Conservation (phyloP, 2,329 filamentous ascomycete genomes). For the Cladosporium sp. region DNA sequence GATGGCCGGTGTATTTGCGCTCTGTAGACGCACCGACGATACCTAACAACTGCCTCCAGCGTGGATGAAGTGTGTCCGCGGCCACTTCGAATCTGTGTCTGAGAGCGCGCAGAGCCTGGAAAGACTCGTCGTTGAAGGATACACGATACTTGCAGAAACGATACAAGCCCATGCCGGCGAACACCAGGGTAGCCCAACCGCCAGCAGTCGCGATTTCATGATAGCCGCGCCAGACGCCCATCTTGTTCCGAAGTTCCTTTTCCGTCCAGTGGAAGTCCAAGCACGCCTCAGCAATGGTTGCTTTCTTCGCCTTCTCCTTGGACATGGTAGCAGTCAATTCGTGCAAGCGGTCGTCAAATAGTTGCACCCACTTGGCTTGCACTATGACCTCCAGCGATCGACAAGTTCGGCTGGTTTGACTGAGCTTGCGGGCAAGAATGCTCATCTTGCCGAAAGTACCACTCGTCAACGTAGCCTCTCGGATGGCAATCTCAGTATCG, state of each 20-base stretch:
- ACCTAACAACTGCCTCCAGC: slow-evolving; percentile 48
- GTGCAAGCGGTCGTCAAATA: slow-evolving; percentile 50
- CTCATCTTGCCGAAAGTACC: slow-evolving; percentile 41
- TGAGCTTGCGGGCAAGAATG: slow-evolving; percentile 42
- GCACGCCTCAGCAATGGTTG: slow-evolving; percentile 51
- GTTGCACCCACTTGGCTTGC: slow-evolving; percentile 54
- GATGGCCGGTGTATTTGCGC: slow-evolving; percentile 44
- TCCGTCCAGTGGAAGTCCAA: slow-evolving; percentile 53
- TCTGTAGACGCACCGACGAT: slow-evolving; percentile 43
- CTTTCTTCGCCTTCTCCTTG: slow-evolving; percentile 46
- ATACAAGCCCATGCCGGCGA: slow-evolving; percentile 56
- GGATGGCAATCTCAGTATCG: slow-evolving; percentile 18
- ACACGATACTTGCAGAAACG: slow-evolving; percentile 54
- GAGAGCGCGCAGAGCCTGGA: slow-evolving; percentile 44
- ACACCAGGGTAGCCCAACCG: slow-evolving; percentile 54
- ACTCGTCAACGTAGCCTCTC: slow-evolving; percentile 19
- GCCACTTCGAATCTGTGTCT: slow-evolving; percentile 41
- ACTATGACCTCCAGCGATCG: slow-evolving; percentile 57
- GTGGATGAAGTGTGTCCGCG: slow-evolving; percentile 29
- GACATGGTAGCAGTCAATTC: slow-evolving; percentile 30
- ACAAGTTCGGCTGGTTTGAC: slow-evolving; percentile 49
- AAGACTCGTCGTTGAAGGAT: slow-evolving; percentile 49
- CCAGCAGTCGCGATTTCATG: slow-evolving; percentile 55
- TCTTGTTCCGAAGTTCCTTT: slow-evolving; percentile 54
- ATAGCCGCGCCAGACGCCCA: slow-evolving; percentile 55